These are phyloP conservation scores for Colletotrichum sansevieriae DNA, from an alignment of 2,329 filamentous ascomycete genomes.

Conservation along the genomic window DNA sequence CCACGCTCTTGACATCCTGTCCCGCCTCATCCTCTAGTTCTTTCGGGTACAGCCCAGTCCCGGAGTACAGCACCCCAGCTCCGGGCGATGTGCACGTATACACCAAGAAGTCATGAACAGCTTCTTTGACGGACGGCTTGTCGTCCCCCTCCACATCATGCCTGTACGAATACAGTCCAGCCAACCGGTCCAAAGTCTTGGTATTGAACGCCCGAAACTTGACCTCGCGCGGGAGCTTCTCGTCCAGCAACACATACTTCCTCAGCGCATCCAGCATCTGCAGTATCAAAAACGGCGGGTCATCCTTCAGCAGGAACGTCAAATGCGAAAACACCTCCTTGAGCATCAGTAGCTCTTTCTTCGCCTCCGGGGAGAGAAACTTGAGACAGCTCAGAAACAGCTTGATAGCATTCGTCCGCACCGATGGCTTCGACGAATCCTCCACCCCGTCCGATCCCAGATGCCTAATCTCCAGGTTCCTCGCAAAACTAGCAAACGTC, in stretches of 20 bases:
- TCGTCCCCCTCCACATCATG: conserved; percentile 59
- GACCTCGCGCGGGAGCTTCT: conserved; percentile 76
- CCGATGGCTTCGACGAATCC: conserved; percentile 78
- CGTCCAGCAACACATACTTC: conserved; percentile 79
- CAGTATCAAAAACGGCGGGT: conserved; percentile 79
- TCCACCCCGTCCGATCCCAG: conserved; percentile 66
- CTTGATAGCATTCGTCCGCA: conserved; percentile 85
- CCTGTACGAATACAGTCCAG: conserved; percentile 76
- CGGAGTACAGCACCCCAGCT: conserved; percentile 80
- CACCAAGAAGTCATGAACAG: conserved; percentile 81
- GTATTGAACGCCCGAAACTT: conserved; percentile 85
- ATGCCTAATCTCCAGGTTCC: conserved; percentile 81
- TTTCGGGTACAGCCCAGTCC: conserved; percentile 87
- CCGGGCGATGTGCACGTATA: conserved; percentile 79
- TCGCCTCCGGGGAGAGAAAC: conserved; percentile 81
- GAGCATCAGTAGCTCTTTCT: conserved; percentile 84
- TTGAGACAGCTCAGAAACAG: conserved; percentile 85
- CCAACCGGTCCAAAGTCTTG: conserved; percentile 78
- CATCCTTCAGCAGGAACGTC: conserved; percentile 82
- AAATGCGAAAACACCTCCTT: conserved; percentile 86
- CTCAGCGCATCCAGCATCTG: conserved; percentile 82
- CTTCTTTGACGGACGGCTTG: conserved; percentile 69
- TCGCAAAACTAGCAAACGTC: conserved; percentile 83
- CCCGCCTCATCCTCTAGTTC: conserved; percentile 67
- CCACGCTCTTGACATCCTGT: conserved; percentile 54